Base-by-base conservation (phyloP, 1,284 basidiomycete genomes). In the Takashimella koratensis region DNA sequence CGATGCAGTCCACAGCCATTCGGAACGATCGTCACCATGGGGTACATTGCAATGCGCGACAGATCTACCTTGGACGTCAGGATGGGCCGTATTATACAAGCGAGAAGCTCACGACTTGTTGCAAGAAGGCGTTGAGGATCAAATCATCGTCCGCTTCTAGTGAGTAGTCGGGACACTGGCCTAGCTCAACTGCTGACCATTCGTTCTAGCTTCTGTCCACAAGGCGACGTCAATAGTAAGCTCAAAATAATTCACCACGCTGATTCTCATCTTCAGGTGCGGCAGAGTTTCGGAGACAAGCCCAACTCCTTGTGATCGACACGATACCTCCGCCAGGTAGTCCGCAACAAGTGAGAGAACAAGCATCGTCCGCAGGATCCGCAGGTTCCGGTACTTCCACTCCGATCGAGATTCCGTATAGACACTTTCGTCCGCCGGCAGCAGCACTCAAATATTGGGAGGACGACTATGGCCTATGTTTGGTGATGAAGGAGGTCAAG, bases 371-470 rank as follows among this genome's bases (percentile, higher is more conserved):
- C 8, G 8, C 30, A 8, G 30, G 30, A 16, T 36, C 30, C 8
- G 8, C 30, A 8, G 8, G 8, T 8, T 36, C 30, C 3, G 45
- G 30, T 5, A 39, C 45, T 24, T 50, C 40, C 5, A 42, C 13
- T 20, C 20, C 36, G 22, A 41, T 26, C n/a, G 20, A 23, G 23
- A 42, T 5, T 1, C 21, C 43, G 13, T 49, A 49, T 4, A 36
- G 59, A 6, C 50, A 54, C 2, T 58, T 43, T 40, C 59, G 54
- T 4, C 52, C 54, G 0, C 54, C 57, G 10, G n/a, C 25, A 8
- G 27, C 30, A 6, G 45, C 64, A 1, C 4, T 67, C 4, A 67
- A 64, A 0, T 71, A 63, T 65, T 71, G 67, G 67, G 68, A 71
- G 43, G 66, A 68, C 48, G 60, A 51, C 2, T 30, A 54, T 2